These are phyloP conservation scores for Jaapia argillacea DNA, from an alignment of 768 basidiomycete genomes.

Conservation along the genomic window DNA sequence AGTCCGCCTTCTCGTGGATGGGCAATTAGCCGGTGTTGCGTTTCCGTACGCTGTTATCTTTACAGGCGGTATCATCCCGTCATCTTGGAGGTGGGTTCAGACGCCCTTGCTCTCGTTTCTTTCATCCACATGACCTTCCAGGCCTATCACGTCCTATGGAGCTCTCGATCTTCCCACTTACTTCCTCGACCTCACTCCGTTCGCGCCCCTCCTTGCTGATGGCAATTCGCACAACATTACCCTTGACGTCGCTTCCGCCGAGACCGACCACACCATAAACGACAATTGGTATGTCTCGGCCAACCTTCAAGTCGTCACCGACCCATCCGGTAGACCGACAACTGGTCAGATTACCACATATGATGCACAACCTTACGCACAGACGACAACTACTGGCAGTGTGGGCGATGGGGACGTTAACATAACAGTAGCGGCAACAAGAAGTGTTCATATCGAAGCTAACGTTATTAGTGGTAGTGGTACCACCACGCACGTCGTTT, in stretches of 20 bases:
- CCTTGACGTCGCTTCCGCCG: slow-evolving; percentile 65
- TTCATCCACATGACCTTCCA: slow-evolving; percentile 10
- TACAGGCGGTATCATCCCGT: slow-evolving; percentile 65
- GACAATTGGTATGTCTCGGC: slow-evolving; percentile 76
- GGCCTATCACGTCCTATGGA: slow-evolving; percentile 70
- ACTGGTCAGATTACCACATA: slow-evolving; percentile 59
- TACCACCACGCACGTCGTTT: slow-evolving; percentile 39
- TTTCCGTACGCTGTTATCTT: slow-evolving; percentile 52
- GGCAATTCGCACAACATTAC: slow-evolving; percentile 61
- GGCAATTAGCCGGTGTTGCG: slow-evolving; percentile 40
- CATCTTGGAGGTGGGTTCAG: slow-evolving; percentile 49
- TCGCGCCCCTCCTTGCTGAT: slow-evolving; percentile 59
- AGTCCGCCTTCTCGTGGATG: slow-evolving; percentile 50
- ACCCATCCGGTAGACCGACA: slow-evolving; percentile 51
- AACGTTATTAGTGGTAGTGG: slow-evolving; percentile 57
- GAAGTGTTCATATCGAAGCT: slow-evolving; percentile 48
- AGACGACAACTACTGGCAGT: slow-evolving; percentile 36
- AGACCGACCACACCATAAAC: slow-evolving; percentile 52
- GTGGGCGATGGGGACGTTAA: slow-evolving; percentile 36
- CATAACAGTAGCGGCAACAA: slow-evolving; percentile 52
- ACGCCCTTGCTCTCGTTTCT: neutral
- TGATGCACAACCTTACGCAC: slow-evolving; percentile 45
- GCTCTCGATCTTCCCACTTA: slow-evolving; percentile 73
- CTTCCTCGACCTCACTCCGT: slow-evolving; percentile 69
- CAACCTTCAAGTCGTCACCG: slow-evolving; percentile 55